Evolutionary conservation across 805 yeast species (phyloP).

Genomic region (Candida namnaoensis): DNA sequence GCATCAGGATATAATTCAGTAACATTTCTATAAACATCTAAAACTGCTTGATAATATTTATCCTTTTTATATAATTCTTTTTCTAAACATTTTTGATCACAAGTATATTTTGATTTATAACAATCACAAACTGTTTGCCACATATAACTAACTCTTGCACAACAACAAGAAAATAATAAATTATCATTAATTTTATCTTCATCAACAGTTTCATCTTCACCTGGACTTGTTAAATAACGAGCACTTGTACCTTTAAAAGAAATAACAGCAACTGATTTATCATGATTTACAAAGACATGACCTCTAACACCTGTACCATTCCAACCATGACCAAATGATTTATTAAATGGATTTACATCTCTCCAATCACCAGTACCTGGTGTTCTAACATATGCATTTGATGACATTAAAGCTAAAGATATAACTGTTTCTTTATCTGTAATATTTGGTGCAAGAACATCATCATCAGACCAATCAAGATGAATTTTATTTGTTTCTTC

Average conservation of each 20-base stretch:
- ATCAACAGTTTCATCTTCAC: constrained; percentile 74
- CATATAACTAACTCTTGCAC: constrained; percentile 83
- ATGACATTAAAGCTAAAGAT: constrained; percentile 74
- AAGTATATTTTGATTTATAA: constrained; percentile 72
- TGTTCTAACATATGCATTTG: constrained; percentile 79
- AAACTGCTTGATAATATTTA: constrained; percentile 70
- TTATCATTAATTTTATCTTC: constrained; percentile 86
- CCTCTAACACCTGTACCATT: constrained; percentile 79
- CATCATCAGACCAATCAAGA: constrained; percentile 60
- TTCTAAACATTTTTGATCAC: constrained; percentile 84
- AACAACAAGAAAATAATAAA: constrained; percentile 86
- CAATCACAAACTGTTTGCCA: constrained; percentile 98
- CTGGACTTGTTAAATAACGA: constrained; percentile 66
- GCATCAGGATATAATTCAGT: constrained; percentile 56
- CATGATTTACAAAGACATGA: constrained; percentile 69
- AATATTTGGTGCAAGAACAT: constrained; percentile 61
- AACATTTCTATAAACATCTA: constrained; percentile 73
- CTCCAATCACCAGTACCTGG: constrained; percentile 85
- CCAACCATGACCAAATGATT: constrained; percentile 77
- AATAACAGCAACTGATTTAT: constrained; percentile 55
- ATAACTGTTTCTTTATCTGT: constrained; percentile 67
- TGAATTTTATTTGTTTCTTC: constrained; percentile 26
- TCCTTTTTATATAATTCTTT: constrained; percentile 65
- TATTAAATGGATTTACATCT: constrained; percentile 61
- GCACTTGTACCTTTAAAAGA: constrained; percentile 92